Conservation (phyloP, 1,284 basidiomycete species). For the Coniferiporia weirii region DNA sequence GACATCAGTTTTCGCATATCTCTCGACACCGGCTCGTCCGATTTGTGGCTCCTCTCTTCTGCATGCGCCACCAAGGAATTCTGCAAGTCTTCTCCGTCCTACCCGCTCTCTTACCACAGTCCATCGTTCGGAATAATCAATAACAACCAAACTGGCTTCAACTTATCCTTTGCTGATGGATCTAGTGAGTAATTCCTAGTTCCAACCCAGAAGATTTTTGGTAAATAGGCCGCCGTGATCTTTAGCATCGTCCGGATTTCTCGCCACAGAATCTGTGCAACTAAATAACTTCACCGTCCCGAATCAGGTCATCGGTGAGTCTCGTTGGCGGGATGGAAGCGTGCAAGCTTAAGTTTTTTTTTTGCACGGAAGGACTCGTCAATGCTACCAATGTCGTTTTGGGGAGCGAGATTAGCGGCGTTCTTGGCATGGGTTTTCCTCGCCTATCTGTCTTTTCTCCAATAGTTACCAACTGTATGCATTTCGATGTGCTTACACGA, state of each 20-base stretch:
- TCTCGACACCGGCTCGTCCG: conserved; percentile 72
- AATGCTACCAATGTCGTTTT: conserved; percentile 58
- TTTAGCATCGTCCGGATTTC: conserved; percentile 47
- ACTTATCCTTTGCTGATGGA: conserved; percentile 57
- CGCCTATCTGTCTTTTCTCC: conserved; percentile 57
- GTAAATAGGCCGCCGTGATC: conserved; percentile 16
- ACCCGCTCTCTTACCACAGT: conserved; percentile 61
- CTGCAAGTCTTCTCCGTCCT: conserved; percentile 55
- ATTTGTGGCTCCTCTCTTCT: conserved; percentile 67
- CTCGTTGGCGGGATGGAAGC: background rate
- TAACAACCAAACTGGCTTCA: conserved; percentile 53
- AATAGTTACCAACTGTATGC: conserved; percentile 47
- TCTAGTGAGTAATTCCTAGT: conserved; percentile 43
- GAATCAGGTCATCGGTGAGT: conserved; percentile 62
- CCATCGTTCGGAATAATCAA: conserved; percentile 58
- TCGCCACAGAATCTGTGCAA: conserved; percentile 57
- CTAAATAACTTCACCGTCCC: conserved; percentile 53
- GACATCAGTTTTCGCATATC: conserved; percentile 62
- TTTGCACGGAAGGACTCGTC: conserved; percentile 32
- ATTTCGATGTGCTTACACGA: conserved; percentile 3
- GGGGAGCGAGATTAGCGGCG: conserved; percentile 57
- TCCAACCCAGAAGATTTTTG: background rate
- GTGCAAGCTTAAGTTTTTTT: background rate
- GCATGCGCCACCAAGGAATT: conserved; percentile 42
- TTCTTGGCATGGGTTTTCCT: conserved; percentile 71